Evolutionary conservation across 495 filamentous ascomycete genomes (phyloP).

Genomic region (Rusavskia elegans): DNA sequence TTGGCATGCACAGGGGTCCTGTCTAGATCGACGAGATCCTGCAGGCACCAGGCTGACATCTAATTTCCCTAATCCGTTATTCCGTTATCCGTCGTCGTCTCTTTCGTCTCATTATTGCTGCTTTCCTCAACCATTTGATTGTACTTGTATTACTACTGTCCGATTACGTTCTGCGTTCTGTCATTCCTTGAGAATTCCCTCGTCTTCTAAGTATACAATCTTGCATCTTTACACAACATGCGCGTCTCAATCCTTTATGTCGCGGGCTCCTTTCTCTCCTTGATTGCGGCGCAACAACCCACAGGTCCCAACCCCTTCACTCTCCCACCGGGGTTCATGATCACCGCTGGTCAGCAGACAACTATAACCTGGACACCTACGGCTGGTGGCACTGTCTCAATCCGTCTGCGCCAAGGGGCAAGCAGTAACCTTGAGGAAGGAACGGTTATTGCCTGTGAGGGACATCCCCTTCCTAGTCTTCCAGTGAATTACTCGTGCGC

Average conservation of each 20-base stretch:
- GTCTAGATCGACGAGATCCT: no score
- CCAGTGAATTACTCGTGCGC: background rate
- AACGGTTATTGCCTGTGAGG: conserved; percentile 37
- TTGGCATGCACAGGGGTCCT: background rate
- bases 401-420: conserved; percentile 36
- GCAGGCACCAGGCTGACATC: no score
- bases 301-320: conserved; percentile 37
- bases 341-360: conserved; percentile 33
- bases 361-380: conserved; percentile 40
- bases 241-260: conserved; percentile 22
- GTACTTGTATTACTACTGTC: background rate
- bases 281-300: conserved; percentile 15
- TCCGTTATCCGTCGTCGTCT: no score
- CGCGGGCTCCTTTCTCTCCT: conserved; percentile 24
- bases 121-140: no score
- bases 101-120: no score
- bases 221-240: conserved; percentile 22
- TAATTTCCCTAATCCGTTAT: no score
- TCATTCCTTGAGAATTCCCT: background rate
- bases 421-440: conserved; percentile 28
- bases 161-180: background rate
- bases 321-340: conserved; percentile 28
- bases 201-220: background rate
- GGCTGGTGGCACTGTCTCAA: conserved; percentile 33
- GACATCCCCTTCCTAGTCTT: background rate